phyloP scores from a whole-genome alignment of 495 filamentous ascomycete genomes.

The Apiosordaria backusii region DNA sequence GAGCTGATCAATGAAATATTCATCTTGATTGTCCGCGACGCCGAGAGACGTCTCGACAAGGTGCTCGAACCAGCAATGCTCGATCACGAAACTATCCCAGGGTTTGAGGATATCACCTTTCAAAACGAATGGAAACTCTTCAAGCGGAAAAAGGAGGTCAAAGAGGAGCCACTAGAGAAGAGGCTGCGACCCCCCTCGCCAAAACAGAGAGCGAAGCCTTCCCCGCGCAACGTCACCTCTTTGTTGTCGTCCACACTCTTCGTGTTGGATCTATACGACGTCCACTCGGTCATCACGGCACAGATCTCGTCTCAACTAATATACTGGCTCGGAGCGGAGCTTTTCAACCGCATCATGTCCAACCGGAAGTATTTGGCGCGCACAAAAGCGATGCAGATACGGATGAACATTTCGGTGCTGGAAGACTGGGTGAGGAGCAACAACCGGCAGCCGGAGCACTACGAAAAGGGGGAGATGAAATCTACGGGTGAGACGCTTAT shows the following conservation, averaged over 20 bases:
- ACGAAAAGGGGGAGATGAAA: slow-evolving; percentile 83
- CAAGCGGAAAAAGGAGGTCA: slow-evolving; percentile 80
- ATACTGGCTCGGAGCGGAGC: slow-evolving; percentile 94
- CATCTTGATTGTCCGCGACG: slow-evolving; percentile 95
- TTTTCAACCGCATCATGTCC: slow-evolving; percentile 97
- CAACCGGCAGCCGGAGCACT: slow-evolving; percentile 93
- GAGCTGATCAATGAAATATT: slow-evolving; percentile 99
- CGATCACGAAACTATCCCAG: slow-evolving; percentile 97
- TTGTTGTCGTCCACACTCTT: slow-evolving; percentile 94
- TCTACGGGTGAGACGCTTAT: slow-evolving; percentile 83
- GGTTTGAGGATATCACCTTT: slow-evolving; percentile 92
- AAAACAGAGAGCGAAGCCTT: slow-evolving; percentile 82
- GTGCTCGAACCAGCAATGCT: slow-evolving; percentile 89
- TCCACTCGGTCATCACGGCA: slow-evolving; percentile 92
- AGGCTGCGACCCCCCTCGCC: slow-evolving; percentile 93
- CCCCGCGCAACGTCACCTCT: slow-evolving; percentile 95
- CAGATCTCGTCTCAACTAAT: slow-evolving; percentile 91
- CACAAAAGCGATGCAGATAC: slow-evolving; percentile 99
- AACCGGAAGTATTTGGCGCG: slow-evolving; percentile 91
- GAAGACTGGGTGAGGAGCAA: slow-evolving; percentile 96
- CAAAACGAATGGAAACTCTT: slow-evolving; percentile 98
- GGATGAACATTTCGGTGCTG: slow-evolving; percentile 93
- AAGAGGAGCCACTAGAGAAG: slow-evolving; percentile 84
- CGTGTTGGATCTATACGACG: slow-evolving; percentile 95
- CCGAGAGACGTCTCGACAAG: slow-evolving; percentile 96